phyloP scores from a whole-genome alignment of 805 yeast genomes.

The Pichia phayaonensis region DNA sequence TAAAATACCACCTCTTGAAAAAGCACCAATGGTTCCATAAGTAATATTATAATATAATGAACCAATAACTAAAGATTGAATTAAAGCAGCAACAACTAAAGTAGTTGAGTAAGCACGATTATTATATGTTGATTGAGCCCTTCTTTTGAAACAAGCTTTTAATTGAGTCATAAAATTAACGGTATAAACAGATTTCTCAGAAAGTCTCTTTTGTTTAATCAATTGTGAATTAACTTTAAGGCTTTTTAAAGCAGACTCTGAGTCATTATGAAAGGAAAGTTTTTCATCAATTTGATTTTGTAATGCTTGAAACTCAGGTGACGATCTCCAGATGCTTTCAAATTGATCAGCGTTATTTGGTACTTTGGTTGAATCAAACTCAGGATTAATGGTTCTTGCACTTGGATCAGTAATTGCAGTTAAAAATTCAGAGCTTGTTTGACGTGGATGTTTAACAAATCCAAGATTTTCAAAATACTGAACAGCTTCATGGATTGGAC shows the following conservation, averaged over 20 bases:
- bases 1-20: constrained; percentile 55
- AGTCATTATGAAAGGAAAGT: constrained; percentile 22
- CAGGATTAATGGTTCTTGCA: constrained; percentile 39
- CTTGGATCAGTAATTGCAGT: constrained; percentile 62
- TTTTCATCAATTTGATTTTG: constrained; percentile 30
- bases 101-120: constrained; percentile 47
- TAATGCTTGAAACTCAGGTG: constrained; percentile 41
- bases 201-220: constrained; percentile 34
- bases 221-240: constrained; percentile 22
- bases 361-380: constrained; percentile 41
- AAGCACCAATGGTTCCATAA: constrained; percentile 45
- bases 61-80: constrained; percentile 53
- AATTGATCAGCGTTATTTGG: constrained; percentile 53
- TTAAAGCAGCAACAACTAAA: constrained; percentile 42
- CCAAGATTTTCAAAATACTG: constrained; percentile 55
- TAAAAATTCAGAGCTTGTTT: constrained; percentile 61
- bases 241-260: constrained; percentile 27
- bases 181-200: constrained; percentile 30
- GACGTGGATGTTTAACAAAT: constrained; percentile 51
- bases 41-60: constrained; percentile 50
- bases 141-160: constrained; percentile 44
- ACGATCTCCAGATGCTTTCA: constrained; percentile 49
- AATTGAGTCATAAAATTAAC: constrained; percentile 44
- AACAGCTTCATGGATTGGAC: constrained; percentile 46
- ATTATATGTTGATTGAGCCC: constrained; percentile 45